Base-by-base conservation (phyloP, 371 early-diverging fungal genomes). In the Zopfochytrium polystomum region DNA sequence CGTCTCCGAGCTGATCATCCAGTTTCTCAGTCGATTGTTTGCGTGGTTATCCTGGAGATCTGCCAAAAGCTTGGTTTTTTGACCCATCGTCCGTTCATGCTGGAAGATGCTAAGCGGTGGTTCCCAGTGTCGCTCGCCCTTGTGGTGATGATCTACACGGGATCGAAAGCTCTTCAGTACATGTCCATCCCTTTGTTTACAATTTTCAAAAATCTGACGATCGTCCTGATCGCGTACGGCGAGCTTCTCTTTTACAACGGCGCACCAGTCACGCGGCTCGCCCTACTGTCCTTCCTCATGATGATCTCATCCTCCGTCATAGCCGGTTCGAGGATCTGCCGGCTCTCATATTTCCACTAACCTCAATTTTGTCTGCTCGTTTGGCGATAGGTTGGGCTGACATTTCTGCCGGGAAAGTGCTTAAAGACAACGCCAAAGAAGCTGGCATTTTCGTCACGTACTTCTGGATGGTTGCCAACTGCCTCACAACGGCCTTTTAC, bases 181-280 rank as follows among this genome's bases (percentile, higher is more conserved):
- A 81, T 99, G 42, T 84, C 90, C 32, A 91, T 97, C 58, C 92
- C 98, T 9, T 74, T 99, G 7, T 99, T 96, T 68, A 99, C 99
- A 29, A 87, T 99, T 49, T 96, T 98, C 77, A 99, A 99, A 77
- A 99, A 99, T 79, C 66, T 95, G 62, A 95, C 96, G 29, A 98
- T 99, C 59, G 94, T 99, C 60, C 67, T 97, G 30, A 91, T 95
- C 64, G 99, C 99, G 7, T 90, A 94, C 62, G 91, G 92, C 31
- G 99, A 99, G 72, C 82, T 83, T 3, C 68, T 82, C 38, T 87
- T 91, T 77, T 93, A 92, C 67, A 81, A 82, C 5, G 90, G 90
- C 38, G 73, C 77, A 15, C 75, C 79, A 42, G 88, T 94, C 4
- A 86, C 90, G 0, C 76, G 80, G 45, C 62, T 90, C 68, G 92